phyloP scores from a whole-genome alignment of 2,329 filamentous ascomycete species.

The Alternaria sp. region DNA sequence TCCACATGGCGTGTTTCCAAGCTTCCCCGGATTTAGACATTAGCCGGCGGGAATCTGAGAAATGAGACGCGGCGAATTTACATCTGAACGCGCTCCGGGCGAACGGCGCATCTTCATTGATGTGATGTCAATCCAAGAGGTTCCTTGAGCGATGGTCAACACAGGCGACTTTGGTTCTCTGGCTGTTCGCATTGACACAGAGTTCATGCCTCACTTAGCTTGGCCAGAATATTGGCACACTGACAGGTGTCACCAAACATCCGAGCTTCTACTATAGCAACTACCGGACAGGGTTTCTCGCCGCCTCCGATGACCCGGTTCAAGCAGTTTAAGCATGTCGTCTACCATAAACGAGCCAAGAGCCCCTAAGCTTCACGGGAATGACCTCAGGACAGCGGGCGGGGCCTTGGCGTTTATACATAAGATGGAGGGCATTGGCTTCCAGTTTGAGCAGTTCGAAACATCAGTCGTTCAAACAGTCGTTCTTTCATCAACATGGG shows the following conservation, averaged over 20 bases:
- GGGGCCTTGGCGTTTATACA: constrained; percentile 16
- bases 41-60: constrained; percentile 32
- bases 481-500: constrained; percentile 23
- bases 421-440: constrained; percentile 8
- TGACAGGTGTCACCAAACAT: neutral
- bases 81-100: constrained; percentile 16
- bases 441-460: neutral
- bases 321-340: constrained; percentile 25
- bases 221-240: neutral
- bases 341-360: constrained; percentile 43
- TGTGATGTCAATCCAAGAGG: neutral
- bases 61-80: constrained; percentile 1
- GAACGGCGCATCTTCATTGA: constrained; percentile 13
- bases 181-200: neutral
- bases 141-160: neutral
- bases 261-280: neutral
- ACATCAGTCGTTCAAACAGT: neutral
- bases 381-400: constrained; percentile 2
- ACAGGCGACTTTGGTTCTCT: neutral
- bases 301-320: constrained; percentile 22
- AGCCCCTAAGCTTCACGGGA: constrained; percentile 21
- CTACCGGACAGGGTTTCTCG: neutral
- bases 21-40: constrained; percentile 13
- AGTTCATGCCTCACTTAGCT: neutral
- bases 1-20: constrained; percentile 11